Base-by-base conservation (phyloP, 306 rosid genomes). In the Luffa aegyptiaca region DNA sequence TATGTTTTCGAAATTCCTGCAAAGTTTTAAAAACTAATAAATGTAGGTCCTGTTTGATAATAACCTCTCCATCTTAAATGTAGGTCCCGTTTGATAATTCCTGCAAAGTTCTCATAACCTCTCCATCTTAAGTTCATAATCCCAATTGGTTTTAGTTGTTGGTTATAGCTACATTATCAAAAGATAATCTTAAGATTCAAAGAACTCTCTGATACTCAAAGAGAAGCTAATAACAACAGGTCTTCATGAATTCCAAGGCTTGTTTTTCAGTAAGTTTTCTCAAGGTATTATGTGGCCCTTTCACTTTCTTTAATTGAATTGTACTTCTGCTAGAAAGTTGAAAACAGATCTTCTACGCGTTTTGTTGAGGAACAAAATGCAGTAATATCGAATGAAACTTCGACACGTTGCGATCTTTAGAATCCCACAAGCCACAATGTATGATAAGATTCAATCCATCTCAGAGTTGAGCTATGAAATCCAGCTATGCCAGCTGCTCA, bases 401-500 rank as follows among this genome's bases (percentile, higher is more conserved):
- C 13, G 42, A 48, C 42, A 6, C 77, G 18, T 11, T 13, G 3
- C 3, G 2, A 21, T 26, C 13, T 72, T 20, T 5, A 72, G 41
- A 71, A 31, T 21, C 57, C 13, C 39, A 16, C 58, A 13, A 45
- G 5, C 77, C 42, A 71, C 20, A 71, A 12, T 71, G 41, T 70
- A 72, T 46, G 41, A 48, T 72, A 72, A 72, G 42, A 49, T 72
- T 48, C 58, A 48, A 72, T 72, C 58, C 77, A 72, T 72, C 21
- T 48, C 16, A 44, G 35, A 69, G 8, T 69, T 69, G 17, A 69
- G 75, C 17, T 41, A 10, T n/a, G 51, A 41, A 68, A 21, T 70
- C 76, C 57, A 71, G 76, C 76, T 71, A 71, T 71, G 76, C 76
- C 77, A 46, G 41, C 77, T 46, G 20, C 77, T 72, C 41, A 26